Evolutionary conservation across 2,329 filamentous ascomycete species (phyloP), one percentile per base, ranked within the genome.

Genomic region (Pestalotiopsis sp.): DNA sequence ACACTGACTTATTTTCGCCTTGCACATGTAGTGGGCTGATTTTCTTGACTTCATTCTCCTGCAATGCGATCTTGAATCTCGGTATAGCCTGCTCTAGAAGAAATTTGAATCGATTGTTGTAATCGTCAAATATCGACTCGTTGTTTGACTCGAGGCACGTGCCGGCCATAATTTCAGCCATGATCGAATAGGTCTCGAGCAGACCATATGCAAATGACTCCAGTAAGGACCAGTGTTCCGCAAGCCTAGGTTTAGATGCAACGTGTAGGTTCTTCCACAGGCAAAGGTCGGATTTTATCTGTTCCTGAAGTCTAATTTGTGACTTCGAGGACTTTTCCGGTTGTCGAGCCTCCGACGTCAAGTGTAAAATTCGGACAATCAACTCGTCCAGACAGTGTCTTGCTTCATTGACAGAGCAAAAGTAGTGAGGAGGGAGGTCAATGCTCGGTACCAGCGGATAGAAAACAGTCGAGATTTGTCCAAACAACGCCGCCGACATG

Each of bases 151-250:
- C 69, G 0, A 83, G 74, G 62, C 78, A 80, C 0, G 79, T 79
- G 4, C 78, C 73, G 13, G 75, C 74, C 79, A 86, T 84, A 67
- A 87, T 82, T 4, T 71, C 74, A 0, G 80, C 78, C 81, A 87
- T 80, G 65, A 74, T 77, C 71, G 85, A 77, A 68, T 85, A 83
- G 3, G 78, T 68, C 3, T 66, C 70, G 0, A 86, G 72, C 0
- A 85, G 69, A 1, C 69, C 67, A 59, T 80, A 68, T 13, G 71
- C 73, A 14, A 74, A 74, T 20, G 65, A 63, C 20, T 73, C 70
- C 6, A 68, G 71, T n/a, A 69, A 69, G 2, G 74, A 69, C 20
- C 72, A 69, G 1, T 72, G 65, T 17, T 65, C 64, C 3, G 67
- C 59, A 1, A 72, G 13, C 1, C 67, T 67, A 12, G 68, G 56